phyloP scores from a whole-genome alignment of 2,329 filamentous ascomycete species.

The Pezizomycotina sp. region DNA sequence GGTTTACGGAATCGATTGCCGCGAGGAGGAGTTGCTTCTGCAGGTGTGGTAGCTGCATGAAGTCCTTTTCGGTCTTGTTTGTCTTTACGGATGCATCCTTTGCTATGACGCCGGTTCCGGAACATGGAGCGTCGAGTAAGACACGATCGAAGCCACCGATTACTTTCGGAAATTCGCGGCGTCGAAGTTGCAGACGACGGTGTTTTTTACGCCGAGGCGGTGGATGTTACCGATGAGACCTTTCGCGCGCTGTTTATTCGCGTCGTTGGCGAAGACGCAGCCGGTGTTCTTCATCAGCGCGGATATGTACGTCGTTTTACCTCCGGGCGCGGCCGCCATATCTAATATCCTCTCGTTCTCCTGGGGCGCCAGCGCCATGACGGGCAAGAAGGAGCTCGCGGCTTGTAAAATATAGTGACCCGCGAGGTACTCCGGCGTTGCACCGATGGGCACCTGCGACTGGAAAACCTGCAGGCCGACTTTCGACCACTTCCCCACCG shows the following conservation, averaged over 20 bases:
- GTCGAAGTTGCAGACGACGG: constrained; percentile 88
- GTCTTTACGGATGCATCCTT: constrained; percentile 97
- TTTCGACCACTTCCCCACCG: constrained; percentile 97
- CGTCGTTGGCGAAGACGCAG: constrained; percentile 89
- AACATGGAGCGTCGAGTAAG: constrained; percentile 85
- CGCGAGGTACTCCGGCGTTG: constrained; percentile 90
- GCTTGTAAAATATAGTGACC: constrained; percentile 97
- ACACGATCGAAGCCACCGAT: constrained; percentile 94
- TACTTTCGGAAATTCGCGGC: constrained; percentile 82
- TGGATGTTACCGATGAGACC: constrained; percentile 97
- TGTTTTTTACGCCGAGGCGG: constrained; percentile 81
- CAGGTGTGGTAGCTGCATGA: constrained; percentile 77
- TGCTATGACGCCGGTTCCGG: constrained; percentile 89
- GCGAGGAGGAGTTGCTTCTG: constrained; percentile 88
- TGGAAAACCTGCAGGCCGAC: constrained; percentile 95
- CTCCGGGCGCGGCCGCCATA: constrained; percentile 88
- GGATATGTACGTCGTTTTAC: constrained; percentile 92
- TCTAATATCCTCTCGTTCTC: constrained; percentile 83
- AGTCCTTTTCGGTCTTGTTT: constrained; percentile 92
- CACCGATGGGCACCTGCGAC: constrained; percentile 69
- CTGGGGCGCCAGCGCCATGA: constrained; percentile 92
- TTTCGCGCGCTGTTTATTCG: constrained; percentile 81
- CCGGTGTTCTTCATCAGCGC: constrained; percentile 96
- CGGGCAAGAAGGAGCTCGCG: constrained; percentile 87
- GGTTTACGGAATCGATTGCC: constrained; percentile 88